Conservation (phyloP, 495 filamentous ascomycete genomes). For the Polyplosphaeria fusca region DNA sequence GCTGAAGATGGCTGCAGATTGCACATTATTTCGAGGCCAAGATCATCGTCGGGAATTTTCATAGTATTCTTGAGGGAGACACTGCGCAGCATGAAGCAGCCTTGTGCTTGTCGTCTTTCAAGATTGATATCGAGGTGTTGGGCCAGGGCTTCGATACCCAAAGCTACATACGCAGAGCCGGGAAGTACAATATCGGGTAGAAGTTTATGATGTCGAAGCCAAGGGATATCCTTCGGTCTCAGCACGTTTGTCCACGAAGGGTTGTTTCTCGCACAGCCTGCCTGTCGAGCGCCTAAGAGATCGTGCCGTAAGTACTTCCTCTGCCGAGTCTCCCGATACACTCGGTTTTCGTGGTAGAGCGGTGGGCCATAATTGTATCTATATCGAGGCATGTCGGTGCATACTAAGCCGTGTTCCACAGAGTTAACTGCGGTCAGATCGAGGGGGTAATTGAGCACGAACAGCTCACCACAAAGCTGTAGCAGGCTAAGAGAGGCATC, state of each 20-base stretch:
- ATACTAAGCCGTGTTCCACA: constrained; percentile 6
- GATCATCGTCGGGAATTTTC: constrained; percentile 30
- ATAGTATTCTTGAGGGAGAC: constrained; percentile 22
- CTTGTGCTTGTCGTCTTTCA: constrained; percentile 1
- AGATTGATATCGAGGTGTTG: not conserved
- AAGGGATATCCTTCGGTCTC: constrained; percentile 22
- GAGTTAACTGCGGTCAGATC: constrained; percentile 12
- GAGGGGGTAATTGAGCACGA: constrained; percentile 4
- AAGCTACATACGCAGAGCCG: not conserved
- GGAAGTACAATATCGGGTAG: not conserved
- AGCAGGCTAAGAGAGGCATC: not conserved
- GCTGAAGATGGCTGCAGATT: constrained; percentile 17
- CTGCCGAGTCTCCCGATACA: constrained; percentile 4
- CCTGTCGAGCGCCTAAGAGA: constrained; percentile 6
- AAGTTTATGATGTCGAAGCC: constrained; percentile 17
- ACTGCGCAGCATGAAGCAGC: constrained; percentile 16
- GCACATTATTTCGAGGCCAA: constrained; percentile 29
- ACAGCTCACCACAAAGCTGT: constrained; percentile 3
- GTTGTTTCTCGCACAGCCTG: not conserved
- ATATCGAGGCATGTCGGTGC: constrained; percentile 19
- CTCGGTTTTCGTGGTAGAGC: constrained; percentile 17
- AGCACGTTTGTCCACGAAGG: constrained; percentile 20
- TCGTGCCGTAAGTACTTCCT: constrained; percentile 11
- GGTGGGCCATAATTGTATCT: constrained; percentile 17
- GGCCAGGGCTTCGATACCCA: not conserved